Conservation (phyloP, 805 yeast genomes). For the Zygoascus biomembranicola region DNA sequence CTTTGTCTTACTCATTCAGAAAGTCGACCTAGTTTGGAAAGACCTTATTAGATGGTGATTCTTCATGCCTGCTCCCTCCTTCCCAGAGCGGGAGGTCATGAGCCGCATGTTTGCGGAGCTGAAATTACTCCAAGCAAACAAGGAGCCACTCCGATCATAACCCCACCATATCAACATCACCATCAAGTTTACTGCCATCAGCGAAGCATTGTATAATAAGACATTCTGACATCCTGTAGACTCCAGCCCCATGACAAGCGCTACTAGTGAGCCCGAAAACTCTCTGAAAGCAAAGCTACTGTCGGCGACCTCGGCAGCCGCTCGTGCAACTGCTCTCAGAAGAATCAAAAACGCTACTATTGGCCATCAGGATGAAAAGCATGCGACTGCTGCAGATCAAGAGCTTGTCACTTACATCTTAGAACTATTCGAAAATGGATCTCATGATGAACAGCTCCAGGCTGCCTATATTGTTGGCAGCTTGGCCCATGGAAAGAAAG, state of each 20-base stretch:
- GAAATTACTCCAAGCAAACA: not conserved
- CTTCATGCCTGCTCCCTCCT: not conserved
- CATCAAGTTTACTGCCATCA: not conserved
- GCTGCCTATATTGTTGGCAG: slow-evolving; percentile 25
- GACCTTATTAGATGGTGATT: not conserved
- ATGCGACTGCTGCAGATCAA: not conserved
- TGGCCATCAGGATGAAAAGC: slow-evolving; percentile 28
- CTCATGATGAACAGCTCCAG: slow-evolving; percentile 16
- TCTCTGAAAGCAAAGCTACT: not conserved
- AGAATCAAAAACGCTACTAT: slow-evolving; percentile 25
- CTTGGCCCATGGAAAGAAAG: slow-evolving; percentile 23
- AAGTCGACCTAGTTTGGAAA: not conserved
- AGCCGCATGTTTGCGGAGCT: not conserved
- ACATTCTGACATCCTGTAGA: not conserved
- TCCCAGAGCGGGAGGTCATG: not conserved
- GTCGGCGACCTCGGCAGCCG: not conserved
- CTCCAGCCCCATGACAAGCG: not conserved
- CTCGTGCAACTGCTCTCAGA: slow-evolving; percentile 12
- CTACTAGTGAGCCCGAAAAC: not conserved
- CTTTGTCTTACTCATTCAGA: not conserved
- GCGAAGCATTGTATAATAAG: not conserved
- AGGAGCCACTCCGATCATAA: not conserved
- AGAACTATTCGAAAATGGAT: slow-evolving; percentile 16
- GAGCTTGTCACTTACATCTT: slow-evolving; percentile 16
- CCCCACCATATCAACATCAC: not conserved